Percentiles rank a stretch among this genome's conserved stretches.
Conservation (phyloP, 2,329 filamentous ascomycete species). For the Colletotrichum sp. region DNA sequence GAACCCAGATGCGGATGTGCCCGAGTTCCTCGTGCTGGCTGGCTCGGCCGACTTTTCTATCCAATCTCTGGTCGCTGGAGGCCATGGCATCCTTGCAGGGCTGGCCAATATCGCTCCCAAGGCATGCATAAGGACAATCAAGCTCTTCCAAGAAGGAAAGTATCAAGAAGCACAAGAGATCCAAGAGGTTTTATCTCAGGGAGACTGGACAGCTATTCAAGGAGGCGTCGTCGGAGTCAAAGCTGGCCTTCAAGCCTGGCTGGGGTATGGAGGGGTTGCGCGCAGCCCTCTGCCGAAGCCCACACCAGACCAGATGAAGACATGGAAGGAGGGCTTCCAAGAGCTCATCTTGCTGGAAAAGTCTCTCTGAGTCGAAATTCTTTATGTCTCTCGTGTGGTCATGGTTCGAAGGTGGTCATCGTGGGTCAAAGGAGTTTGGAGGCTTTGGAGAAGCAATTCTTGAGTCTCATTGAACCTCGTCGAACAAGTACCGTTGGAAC, state of each 20-base stretch:
- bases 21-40: constrained; percentile 72
- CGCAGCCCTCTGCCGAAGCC: constrained; percentile 56
- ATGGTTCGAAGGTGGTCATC: not conserved
- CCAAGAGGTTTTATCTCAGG: constrained; percentile 64
- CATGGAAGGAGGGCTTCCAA: constrained; percentile 62
- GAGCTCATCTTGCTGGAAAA: constrained; percentile 58
- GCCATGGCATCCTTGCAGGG: constrained; percentile 74
- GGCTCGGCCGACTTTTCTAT: constrained; percentile 77
- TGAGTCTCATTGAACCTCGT: not conserved
- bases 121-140: constrained; percentile 65
- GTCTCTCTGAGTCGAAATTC: constrained; percentile 38
- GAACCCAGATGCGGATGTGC: constrained; percentile 34
- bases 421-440: not conserved
- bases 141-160: constrained; percentile 64
- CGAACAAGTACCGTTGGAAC: not conserved
- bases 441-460: not conserved
- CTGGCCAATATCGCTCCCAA: constrained; percentile 75
- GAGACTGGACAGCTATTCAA: constrained; percentile 76
- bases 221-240: constrained; percentile 77
- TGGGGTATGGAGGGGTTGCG: constrained; percentile 67
- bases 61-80: constrained; percentile 71
- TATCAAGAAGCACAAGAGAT: constrained; percentile 58
- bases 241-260: constrained; percentile 68
- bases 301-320: constrained; percentile 49
- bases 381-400: not conserved